A percentile compares a stretch with the other conserved stretches of the same genome.
These are phyloP conservation scores for Salicornia ramosissima DNA, from an alignment of 148 eudicot species.

Conservation along the genomic window DNA sequence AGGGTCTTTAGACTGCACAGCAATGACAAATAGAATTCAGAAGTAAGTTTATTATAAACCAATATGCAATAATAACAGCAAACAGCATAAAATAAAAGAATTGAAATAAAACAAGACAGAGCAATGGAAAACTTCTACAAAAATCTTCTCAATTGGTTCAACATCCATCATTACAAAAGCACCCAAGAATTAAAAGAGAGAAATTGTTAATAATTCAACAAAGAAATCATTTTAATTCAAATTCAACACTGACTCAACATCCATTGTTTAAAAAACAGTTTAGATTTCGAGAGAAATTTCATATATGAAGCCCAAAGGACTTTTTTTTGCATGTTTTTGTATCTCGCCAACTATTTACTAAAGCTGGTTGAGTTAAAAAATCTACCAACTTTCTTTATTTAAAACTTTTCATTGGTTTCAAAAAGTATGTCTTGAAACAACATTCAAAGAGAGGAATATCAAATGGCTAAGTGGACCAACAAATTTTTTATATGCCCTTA, in stretches of 20 bases:
- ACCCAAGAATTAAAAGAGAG: background rate
- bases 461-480: background rate
- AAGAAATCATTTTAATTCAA: no score
- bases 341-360: background rate
- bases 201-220: no score
- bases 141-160: background rate
- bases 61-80: background rate
- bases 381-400: background rate
- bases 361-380: background rate
- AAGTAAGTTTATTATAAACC: constrained; percentile 9
- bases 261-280: no score
- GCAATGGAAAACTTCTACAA: background rate
- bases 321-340: background rate
- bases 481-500: background rate
- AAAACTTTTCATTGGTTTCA: background rate
- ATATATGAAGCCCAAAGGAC: background rate
- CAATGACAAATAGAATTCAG: background rate
- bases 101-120: background rate
- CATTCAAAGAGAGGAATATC: background rate
- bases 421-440: background rate
- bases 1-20: constrained; percentile 89
- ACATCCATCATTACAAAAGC: background rate
- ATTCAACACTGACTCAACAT: no score
- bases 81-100: background rate
- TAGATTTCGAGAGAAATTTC: no score